Evolutionary conservation across 805 yeast species (phyloP), one percentile per base, ranked within the genome.

Genomic region (Ogataea philodendri): DNA sequence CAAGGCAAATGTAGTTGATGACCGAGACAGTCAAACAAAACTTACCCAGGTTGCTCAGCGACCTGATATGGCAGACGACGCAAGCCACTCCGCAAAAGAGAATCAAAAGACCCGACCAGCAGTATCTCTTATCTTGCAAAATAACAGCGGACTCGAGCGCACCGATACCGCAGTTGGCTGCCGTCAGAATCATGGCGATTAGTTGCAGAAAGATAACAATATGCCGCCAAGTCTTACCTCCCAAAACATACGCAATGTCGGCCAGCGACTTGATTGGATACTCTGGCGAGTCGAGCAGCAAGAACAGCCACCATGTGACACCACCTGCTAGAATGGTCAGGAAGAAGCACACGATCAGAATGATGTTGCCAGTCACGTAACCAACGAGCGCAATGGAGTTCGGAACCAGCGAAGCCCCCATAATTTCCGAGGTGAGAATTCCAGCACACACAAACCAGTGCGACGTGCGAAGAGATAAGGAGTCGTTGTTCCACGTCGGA

Each of bases 221-320:
- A 39, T 50, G 49, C 28, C 65, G 57, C 32, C 55, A 54, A 14
- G 48, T 39, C 18, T 45, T 46, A 6, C 70, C 72, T 44, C 63
- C 60, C 11, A 63, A 35, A 30, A 72, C 60, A 10, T 61, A 57
- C 5, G 62, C 68, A 22, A 68, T 43, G 33, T 69, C 73, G 18
- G 71, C 64, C 52, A 60, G 66, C 4, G 66, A 62, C 26, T 62
- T 57, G 35, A 69, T 40, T 5, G 75, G 74, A 48, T 61, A 70
- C 41, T 65, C 65, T 32, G 55, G 54, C 8, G 71, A 66, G 51
- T 67, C 71, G n/a, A 68, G 51, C 15, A 51, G 54, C 47, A 66
- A 39, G 49, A 54, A 69, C 37, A 55, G 49, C 30, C 50, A 43
- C 63, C 66, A 63, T 16, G 67, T 54, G 22, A 68, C 41, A 43